Evolutionary conservation across 2,329 filamentous ascomycete genomes (phyloP).

Genomic region (Xylaria sp.): DNA sequence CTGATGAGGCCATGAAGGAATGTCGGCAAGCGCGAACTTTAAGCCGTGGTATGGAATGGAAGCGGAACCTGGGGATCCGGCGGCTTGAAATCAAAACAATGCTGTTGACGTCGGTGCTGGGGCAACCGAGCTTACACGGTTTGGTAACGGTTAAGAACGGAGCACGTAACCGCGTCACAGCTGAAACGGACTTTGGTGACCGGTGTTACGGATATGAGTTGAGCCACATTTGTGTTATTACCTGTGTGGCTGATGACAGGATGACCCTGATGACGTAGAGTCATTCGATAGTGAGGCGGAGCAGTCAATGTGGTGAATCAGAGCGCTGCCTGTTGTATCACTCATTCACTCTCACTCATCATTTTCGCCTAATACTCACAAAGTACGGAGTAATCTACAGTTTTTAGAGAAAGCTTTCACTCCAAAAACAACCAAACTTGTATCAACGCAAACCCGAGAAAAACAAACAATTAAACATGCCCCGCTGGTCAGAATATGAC

Average conservation of each 20-base stretch:
- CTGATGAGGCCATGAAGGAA: too few species aligned
- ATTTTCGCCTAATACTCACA: too few species aligned
- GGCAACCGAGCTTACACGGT: neutral
- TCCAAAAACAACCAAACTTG: too few species aligned
- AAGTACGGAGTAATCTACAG: too few species aligned
- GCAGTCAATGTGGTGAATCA: neutral
- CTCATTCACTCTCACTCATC: neutral
- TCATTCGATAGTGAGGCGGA: neutral
- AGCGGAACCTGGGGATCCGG: neutral
- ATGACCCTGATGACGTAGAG: neutral
- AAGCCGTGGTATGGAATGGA: too few species aligned
- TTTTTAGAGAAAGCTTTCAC: too few species aligned
- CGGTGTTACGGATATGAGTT: neutral
- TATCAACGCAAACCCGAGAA: too few species aligned
- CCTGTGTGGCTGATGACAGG: neutral
- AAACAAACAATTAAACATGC: conserved; percentile 12
- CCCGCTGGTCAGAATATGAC: conserved; percentile 34
- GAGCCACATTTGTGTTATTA: neutral
- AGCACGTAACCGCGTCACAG: neutral
- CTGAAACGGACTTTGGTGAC: neutral
- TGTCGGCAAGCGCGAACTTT: too few species aligned
- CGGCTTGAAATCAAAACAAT: neutral
- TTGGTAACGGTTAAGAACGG: too few species aligned
- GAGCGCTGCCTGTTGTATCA: neutral
- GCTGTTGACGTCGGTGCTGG: neutral